A percentile compares a stretch with the other conserved stretches of the same genome.
Evolutionary conservation across 768 basidiomycete species (phyloP).

Genomic region (Boletus pseudopeckii): DNA sequence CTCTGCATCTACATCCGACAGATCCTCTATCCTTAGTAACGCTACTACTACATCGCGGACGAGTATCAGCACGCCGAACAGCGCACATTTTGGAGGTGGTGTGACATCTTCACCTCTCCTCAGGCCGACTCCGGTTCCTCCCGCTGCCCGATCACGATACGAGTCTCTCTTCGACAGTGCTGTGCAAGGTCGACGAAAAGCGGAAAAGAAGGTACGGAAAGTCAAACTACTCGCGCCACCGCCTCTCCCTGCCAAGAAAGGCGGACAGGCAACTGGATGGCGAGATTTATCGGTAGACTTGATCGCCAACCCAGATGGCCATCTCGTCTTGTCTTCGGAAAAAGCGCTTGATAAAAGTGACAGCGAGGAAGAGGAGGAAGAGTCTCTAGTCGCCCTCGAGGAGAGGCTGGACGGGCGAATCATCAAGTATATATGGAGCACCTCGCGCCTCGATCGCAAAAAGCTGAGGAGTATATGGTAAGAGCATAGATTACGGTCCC

Average conservation of each 20-base stretch:
- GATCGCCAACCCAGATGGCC: conserved; percentile 45
- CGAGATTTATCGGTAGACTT: conserved; percentile 67
- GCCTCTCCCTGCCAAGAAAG: conserved; percentile 40
- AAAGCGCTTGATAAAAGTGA: conserved; percentile 13
- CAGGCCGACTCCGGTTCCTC: conserved; percentile 67
- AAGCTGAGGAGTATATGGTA: conserved; percentile 68
- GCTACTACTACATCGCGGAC: conserved; percentile 40
- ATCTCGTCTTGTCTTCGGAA: conserved; percentile 11
- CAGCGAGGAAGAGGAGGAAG: conserved; percentile 29
- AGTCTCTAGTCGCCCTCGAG: conserved; percentile 31
- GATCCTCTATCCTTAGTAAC: conserved; percentile 58
- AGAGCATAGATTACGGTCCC: conserved; percentile 16
- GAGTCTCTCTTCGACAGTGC: conserved; percentile 65
- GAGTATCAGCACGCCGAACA: conserved; percentile 33
- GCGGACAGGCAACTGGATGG: conserved; percentile 68
- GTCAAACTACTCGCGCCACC: conserved; percentile 31
- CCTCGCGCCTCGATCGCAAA: conserved; percentile 51
- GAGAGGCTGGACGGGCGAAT: conserved; percentile 55
- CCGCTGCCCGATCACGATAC: conserved; percentile 61
- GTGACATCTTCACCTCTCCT: conserved; percentile 32
- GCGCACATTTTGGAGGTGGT: conserved; percentile 18
- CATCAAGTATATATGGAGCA: conserved; percentile 60
- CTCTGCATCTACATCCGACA: conserved; percentile 51
- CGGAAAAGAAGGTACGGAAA: conserved; percentile 29
- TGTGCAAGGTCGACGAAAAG: conserved; percentile 45